A percentile compares a stretch with the other conserved stretches of the same genome.
Conservation (phyloP, 352 stramenopile species). For the Pythium guiyangense region DNA sequence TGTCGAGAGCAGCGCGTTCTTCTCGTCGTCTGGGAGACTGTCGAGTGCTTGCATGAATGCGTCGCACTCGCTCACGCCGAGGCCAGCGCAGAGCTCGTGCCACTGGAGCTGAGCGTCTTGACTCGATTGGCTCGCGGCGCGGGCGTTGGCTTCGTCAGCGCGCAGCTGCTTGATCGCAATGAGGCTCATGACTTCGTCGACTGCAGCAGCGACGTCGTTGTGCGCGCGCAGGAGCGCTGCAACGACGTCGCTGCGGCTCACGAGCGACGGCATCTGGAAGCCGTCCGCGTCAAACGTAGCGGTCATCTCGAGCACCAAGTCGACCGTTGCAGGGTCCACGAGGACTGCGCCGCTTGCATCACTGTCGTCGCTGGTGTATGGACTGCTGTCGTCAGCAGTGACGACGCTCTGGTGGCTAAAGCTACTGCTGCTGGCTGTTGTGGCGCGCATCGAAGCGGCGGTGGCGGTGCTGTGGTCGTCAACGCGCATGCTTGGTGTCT, state of each 20-base stretch:
- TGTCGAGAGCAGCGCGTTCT: slow-evolving; percentile 30
- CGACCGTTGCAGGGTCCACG: slow-evolving; percentile 12
- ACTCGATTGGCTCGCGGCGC: slow-evolving; percentile 12
- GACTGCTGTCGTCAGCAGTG: too few species aligned
- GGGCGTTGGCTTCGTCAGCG: slow-evolving; percentile 29
- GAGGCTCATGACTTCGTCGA: slow-evolving; percentile 63
- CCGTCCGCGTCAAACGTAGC: slow-evolving; percentile 31
- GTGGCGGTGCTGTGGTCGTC: not conserved
- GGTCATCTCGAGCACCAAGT: slow-evolving; percentile 49
- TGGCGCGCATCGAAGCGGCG: not conserved
- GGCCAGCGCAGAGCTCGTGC: slow-evolving; percentile 42
- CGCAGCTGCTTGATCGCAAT: slow-evolving; percentile 38
- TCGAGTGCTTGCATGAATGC: slow-evolving; percentile 48
- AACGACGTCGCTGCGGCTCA: slow-evolving; percentile 34
- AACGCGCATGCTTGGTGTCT: too few species aligned
- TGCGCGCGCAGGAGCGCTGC: slow-evolving; percentile 24
- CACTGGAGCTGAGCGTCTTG: slow-evolving; percentile 42
- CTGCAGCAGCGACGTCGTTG: slow-evolving; percentile 41
- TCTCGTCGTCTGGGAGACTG: slow-evolving; percentile 35
- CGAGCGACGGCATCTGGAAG: slow-evolving; percentile 26
- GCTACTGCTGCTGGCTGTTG: not conserved
- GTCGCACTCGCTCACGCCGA: slow-evolving; percentile 46
- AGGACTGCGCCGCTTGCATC: not conserved
- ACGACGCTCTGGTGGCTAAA: slow-evolving; percentile 5
- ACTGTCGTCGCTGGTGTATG: not conserved